Base-by-base conservation (phyloP, 768 basidiomycete genomes). In the Mycena polygramma region DNA sequence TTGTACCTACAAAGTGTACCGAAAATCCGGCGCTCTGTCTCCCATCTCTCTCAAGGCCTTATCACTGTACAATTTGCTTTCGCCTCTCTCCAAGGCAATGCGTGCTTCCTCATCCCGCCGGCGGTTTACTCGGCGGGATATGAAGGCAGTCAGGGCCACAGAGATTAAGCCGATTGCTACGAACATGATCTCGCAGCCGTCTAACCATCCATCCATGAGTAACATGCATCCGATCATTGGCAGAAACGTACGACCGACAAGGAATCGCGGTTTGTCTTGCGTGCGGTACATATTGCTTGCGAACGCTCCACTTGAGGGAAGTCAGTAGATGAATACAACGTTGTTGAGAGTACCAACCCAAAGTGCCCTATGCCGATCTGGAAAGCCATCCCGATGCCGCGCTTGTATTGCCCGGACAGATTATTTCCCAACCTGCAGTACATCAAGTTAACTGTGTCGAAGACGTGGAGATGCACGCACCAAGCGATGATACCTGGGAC, bases 311-410 rank as follows among this genome's bases (percentile, higher is more conserved):
- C 86, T 30, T 17, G 10, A 11, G 15, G 9, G 10, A 22, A 35
- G 26, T 36, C 49, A 60, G 35, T 14, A 36, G 37, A 19, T 20
- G 13, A 20, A 15, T 22, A 0, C n/a, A 6, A 59, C 15, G 19
- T 30, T 11, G 43, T 13, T 11, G 15, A 15, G 30, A 36, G 45
- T 19, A 48, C 65, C 11, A 17, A 69, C 72, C 72, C 69, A 71
- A 92, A 87, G 74, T 92, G 91, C 0, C 90, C 91, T 22, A 91
- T 83, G 17, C 89, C 89, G 24, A 92, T 89, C 17, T 92, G 89
- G 30, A 91, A 62, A 0, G 90, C 91, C 85, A 92, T 88, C 2
- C 89, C 91, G 17, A 90, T 81, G 1, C 83, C 91, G 5, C 92
- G 90, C 76, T 92, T 93, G 76, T 90, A 92, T 68, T 91, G 90